phyloP scores from a whole-genome alignment of 257 asterid species.

The Catharanthus roseus region DNA sequence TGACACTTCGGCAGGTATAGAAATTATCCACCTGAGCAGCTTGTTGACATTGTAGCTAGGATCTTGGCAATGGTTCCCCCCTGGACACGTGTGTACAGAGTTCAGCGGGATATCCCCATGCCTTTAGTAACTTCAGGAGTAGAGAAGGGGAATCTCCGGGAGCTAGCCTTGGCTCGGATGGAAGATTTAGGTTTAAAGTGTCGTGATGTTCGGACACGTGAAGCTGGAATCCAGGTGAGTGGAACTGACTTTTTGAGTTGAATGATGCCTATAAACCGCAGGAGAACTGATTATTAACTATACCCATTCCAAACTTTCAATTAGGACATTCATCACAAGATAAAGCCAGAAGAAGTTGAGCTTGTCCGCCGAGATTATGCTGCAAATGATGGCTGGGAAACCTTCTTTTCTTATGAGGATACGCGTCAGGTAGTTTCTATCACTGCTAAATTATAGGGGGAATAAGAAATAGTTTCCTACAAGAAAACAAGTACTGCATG shows the following conservation, averaged over 20 bases:
- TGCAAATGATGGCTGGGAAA: conserved; percentile 99
- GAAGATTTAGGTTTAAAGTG: conserved; percentile 98
- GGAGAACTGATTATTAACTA: conserved; percentile 12
- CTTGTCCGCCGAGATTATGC: conserved; percentile 98
- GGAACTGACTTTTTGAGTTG: not conserved
- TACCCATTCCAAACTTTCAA: conserved; percentile 6
- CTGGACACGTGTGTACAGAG: conserved; percentile 99
- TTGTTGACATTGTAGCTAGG: conserved; percentile 95
- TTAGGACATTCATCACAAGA: conserved; percentile 89
- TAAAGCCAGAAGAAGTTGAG: conserved; percentile 93
- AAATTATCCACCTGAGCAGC: conserved; percentile 98
- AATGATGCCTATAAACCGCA: not conserved
- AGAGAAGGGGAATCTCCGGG: conserved; percentile 98
- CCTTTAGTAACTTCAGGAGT: conserved; percentile 98
- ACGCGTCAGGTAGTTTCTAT: conserved; percentile 57
- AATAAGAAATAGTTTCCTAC: not conserved
- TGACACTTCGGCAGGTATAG: conserved; percentile 51
- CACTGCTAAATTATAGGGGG: not conserved
- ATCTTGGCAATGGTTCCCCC: conserved; percentile 96
- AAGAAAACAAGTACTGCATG: not conserved
- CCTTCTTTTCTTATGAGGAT: conserved; percentile 96
- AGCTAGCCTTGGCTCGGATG: conserved; percentile 95
- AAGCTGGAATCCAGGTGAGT: conserved; percentile 96
- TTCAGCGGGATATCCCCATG: conserved; percentile 98
- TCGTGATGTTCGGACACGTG: conserved; percentile 96